Base-by-base conservation (phyloP, 306 rosid genomes). In the Trichosanthes truncata region DNA sequence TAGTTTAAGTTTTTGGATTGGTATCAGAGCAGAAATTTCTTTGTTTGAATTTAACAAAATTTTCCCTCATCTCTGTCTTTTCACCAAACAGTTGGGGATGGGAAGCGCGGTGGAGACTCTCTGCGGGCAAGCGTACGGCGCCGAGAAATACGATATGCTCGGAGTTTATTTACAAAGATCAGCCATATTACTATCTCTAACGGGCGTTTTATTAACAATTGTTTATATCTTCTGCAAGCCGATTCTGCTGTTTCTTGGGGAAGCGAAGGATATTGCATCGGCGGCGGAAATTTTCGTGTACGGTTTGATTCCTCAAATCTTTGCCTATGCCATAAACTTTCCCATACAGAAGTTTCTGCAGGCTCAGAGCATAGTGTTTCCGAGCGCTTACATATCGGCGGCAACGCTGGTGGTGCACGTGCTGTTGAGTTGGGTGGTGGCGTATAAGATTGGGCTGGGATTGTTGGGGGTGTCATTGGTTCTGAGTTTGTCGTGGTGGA, bases 81-180 rank as follows among this genome's bases (percentile, higher is more conserved):
- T 63, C 38, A n/a, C 8, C 6, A 0, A 26, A 61, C 87, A 92
- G 95, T 80, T 92, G 23, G 97, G 97, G 0, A 92, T 92, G 97
- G 97, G 97, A 78, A 92, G 97, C 6, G 97, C 97, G 0, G 97
- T 90, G 74, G 97, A 92, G 83, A 92, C 96, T 0, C 78, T 92
- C 41, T 90, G 97, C 9, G 97, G 97, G 0, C 96, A 92, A 79
- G 96, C 97, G 0, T 90, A 83, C 63, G 97, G 96, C 3, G 97
- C 93, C 3, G 48, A 82, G 1, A 87, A 78, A 48, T 78, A 91
- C 26, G 92, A 89, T 0, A 88, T 92, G 97, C 65, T 92, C 7
- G 95, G 97, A 0, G 12, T 89, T n/a, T 92, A 90, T 68, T 80
- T 90, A 78, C 97, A 90, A 75, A 83, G 96, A 80, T 82, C 97